Base-by-base conservation (phyloP, 1,284 basidiomycete species). In the Malassezia japonica region DNA sequence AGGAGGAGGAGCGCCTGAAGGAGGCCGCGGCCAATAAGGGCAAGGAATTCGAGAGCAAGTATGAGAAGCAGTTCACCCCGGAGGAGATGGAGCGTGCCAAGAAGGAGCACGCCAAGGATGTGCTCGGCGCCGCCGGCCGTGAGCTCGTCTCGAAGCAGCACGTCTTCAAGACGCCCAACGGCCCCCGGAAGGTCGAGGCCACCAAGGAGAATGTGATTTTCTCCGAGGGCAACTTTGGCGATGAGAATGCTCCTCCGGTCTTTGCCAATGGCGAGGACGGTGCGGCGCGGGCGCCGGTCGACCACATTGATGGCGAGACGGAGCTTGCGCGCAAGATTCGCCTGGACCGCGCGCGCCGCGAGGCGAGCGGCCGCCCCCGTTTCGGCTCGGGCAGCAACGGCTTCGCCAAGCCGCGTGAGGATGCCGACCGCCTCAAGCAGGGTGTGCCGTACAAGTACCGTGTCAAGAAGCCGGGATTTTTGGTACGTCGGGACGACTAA, bases 101-200 rank as follows among this genome's bases (percentile, higher is more conserved):
- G 51, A 47, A 59, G 29, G 54, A 63, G 41, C 62, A 65, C 36
- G 60, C 59, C 20, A 48, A 52, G 37, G 57, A 56, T n/a, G 46
- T 56, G 40, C 40, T 61, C 31, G 69, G 69, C 39, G 55, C 58
- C 29, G 70, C 68, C 1, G 63, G 62, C 18, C 50, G 50, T 29
- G 65, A 72, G 48, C 61, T 66, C 25, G 56, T 64, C 40, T 59
- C 62, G 12, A 53, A 49, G 20, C 60, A 71, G 54, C 70, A 72
- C 56, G 46, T 62, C 23, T 72, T 72, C 62, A 54, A 57, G 29
- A 69, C 66, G n/a, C 70, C 70, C 13, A 49, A 60, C 12, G 70
- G 70, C 38, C 55, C 29, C 12, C 61, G 65, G 42, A 48, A 65
- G 8, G 70, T 72, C 52, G 59, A 65, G 40, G 65, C 64, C 42